Conservation (phyloP, 768 basidiomycete genomes). For the Serendipita sp. region DNA sequence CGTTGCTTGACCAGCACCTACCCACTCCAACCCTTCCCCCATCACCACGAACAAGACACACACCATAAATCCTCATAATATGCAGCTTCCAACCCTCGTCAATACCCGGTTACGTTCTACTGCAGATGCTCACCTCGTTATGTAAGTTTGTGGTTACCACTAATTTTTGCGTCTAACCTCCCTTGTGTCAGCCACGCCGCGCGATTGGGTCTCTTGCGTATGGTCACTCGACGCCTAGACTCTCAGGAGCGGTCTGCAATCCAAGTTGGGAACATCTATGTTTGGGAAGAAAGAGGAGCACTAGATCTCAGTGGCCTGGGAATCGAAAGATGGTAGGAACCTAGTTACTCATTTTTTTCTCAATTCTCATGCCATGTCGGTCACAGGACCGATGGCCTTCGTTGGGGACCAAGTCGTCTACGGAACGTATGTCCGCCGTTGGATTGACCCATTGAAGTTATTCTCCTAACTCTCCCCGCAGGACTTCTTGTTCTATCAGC, state of each 20-base stretch:
- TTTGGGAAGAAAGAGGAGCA: slow-evolving; percentile 3
- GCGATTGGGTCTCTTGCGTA: slow-evolving; percentile 44
- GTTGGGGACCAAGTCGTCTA: slow-evolving; percentile 1
- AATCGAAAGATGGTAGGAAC: neutral
- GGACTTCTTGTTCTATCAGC: slow-evolving; percentile 4
- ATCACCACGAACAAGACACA: slow-evolving; percentile 8
- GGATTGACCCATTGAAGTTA: neutral
- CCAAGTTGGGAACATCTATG: slow-evolving; percentile 2
- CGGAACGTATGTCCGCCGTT: slow-evolving; percentile 1
- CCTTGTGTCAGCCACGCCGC: slow-evolving; percentile 40
- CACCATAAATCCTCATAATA: slow-evolving; percentile 17
- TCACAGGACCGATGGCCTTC: neutral
- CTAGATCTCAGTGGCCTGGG: slow-evolving; percentile 1
- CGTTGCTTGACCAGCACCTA: slow-evolving; percentile 9
- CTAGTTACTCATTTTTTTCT: neutral
- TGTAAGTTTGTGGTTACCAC: neutral
- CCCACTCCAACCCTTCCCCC: slow-evolving; percentile 12
- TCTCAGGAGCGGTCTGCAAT: slow-evolving; percentile 50
- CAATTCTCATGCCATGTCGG: neutral
- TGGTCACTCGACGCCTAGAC: slow-evolving; percentile 68
- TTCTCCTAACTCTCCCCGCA: neutral
- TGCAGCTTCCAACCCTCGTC: slow-evolving; percentile 63
- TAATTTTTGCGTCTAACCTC: neutral
- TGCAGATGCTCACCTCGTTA: neutral
- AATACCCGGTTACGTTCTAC: slow-evolving; percentile 55